phyloP scores from a whole-genome alignment of 306 rosid genomes.

The Sphenostylis stenocarpa region DNA sequence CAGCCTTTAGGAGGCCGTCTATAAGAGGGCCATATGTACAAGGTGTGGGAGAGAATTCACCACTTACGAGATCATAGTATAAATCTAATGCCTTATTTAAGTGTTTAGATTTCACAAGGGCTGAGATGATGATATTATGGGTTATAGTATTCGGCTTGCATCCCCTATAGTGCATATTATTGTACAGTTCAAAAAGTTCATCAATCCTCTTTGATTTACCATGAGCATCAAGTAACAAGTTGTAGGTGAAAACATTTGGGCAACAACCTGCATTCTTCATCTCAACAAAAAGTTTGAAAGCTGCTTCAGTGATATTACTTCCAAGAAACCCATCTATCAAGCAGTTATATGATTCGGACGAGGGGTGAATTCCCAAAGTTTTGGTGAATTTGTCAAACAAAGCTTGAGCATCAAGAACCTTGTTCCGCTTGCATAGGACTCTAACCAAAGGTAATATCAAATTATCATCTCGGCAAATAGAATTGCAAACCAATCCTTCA shows the following conservation, averaged over 20 bases:
- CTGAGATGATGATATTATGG: conserved; percentile 75
- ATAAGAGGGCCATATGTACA: conserved; percentile 90
- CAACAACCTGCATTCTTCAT: conserved; percentile 71
- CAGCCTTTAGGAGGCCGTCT: conserved; percentile 79
- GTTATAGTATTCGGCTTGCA: conserved; percentile 79
- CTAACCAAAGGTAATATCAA: conserved; percentile 66
- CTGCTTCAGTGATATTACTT: conserved; percentile 44
- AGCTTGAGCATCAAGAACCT: conserved; percentile 62
- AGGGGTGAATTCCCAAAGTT: conserved; percentile 59
- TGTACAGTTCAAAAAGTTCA: conserved; percentile 65
- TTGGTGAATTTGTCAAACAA: conserved; percentile 69
- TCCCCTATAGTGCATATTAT: conserved; percentile 72
- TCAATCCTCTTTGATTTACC: conserved; percentile 75
- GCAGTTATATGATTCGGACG: conserved; percentile 73
- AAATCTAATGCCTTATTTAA: conserved; percentile 67
- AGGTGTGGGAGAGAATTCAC: conserved; percentile 86
- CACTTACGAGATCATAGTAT: conserved; percentile 77
- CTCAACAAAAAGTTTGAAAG: conserved; percentile 70
- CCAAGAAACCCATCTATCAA: conserved; percentile 78
- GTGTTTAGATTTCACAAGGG: conserved; percentile 64
- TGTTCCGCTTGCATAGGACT: conserved; percentile 60
- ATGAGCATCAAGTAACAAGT: conserved; percentile 72
- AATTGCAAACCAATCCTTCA: conserved; percentile 57
- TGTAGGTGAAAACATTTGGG: conserved; percentile 86
- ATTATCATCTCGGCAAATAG: conserved; percentile 64